Conservation (phyloP, 176 grass and related monocot species). For the Aegilops sharonensis region DNA sequence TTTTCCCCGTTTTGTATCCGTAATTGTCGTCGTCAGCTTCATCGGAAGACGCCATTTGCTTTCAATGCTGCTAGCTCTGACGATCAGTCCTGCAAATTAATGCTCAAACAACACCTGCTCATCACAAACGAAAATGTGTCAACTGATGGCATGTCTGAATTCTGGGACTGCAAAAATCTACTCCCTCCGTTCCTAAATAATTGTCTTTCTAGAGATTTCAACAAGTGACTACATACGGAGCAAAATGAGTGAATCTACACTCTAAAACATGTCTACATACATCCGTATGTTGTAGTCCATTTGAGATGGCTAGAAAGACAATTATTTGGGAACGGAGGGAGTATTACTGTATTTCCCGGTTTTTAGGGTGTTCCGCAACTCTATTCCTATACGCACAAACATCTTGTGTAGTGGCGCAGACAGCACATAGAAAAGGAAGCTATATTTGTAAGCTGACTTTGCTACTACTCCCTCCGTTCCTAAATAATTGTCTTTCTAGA, state of each 20-base stretch:
- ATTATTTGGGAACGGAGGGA: no score
- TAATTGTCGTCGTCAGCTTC: not conserved
- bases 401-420: no score
- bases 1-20: not conserved
- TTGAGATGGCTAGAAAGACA: no score
- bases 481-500: no score
- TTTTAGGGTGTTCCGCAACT: not conserved
- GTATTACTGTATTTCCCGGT: not conserved
- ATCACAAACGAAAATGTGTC: not conserved
- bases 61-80: not conserved
- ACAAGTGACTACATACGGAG: no score
- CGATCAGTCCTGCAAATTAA: not conserved
- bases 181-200: no score
- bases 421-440: not conserved
- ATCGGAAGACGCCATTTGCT: not conserved
- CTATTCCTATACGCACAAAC: not conserved
- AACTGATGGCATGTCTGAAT: not conserved
- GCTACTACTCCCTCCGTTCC: no score
- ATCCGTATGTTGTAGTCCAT: no score
- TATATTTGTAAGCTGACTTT: not conserved
- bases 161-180: not conserved
- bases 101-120: conserved; percentile 9
- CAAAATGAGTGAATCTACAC: no score
- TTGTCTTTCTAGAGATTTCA: no score
- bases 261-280: no score